Conservation (phyloP, 106 monocot species). For the Hemerocallis citrina region DNA sequence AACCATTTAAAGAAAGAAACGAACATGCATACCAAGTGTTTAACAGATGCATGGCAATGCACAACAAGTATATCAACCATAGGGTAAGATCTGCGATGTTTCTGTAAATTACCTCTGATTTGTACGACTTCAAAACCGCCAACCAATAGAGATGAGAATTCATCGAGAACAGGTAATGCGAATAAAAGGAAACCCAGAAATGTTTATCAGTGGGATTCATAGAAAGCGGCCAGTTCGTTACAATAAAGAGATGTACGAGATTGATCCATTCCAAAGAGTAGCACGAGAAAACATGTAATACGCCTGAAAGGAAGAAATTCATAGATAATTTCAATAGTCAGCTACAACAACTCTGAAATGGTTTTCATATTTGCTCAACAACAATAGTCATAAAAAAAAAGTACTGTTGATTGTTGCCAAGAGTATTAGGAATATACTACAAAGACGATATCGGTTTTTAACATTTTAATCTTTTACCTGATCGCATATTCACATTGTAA, state of each 20-base stretch:
- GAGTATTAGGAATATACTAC: background rate
- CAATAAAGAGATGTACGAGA: background rate
- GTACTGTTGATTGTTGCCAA: background rate
- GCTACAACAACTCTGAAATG: background rate
- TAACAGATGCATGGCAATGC: background rate
- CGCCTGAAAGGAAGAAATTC: background rate
- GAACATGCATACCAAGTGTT: too few relatives aligned
- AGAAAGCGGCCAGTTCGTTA: background rate
- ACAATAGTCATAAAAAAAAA: background rate
- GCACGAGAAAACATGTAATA: background rate
- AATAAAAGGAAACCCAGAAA: background rate
- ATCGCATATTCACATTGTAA: background rate
- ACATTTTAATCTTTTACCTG: constrained; percentile 13
- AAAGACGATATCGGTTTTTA: background rate
- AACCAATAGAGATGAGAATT: background rate
- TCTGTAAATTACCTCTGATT: background rate
- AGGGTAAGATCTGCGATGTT: background rate
- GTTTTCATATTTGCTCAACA: background rate
- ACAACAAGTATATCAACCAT: background rate
- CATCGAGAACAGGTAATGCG: background rate
- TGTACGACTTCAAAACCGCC: background rate
- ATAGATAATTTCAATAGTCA: background rate
- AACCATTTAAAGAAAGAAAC: too few relatives aligned
- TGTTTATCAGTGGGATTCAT: background rate
- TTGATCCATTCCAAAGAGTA: background rate